Evolutionary conservation across 1,284 basidiomycete species (phyloP).

Genomic region (Moniliophthora roreri): DNA sequence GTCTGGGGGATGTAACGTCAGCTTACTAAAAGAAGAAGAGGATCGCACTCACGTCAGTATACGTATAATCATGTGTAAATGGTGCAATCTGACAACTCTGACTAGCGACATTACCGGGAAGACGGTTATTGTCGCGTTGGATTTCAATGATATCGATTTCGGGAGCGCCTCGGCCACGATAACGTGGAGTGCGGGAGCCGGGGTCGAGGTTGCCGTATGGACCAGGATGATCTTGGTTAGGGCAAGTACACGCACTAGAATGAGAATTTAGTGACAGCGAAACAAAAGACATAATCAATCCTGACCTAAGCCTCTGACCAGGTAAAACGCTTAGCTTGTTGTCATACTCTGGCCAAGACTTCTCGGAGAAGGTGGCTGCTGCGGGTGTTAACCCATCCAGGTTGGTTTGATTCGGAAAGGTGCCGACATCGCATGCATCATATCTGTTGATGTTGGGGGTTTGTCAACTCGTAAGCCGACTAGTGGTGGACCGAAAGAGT

Average conservation of each 20-base stretch:
- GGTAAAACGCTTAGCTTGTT: slow-evolving; percentile 61
- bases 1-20: slow-evolving; percentile 20
- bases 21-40: neutral
- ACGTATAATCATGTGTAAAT: slow-evolving; percentile 57
- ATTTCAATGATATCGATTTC: slow-evolving; percentile 87
- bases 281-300: slow-evolving; percentile 27
- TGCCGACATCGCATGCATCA: slow-evolving; percentile 75
- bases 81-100: slow-evolving; percentile 70
- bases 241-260: slow-evolving; percentile 46
- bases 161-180: slow-evolving; percentile 70
- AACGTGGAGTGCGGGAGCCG: slow-evolving; percentile 27
- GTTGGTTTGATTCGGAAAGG: slow-evolving; percentile 71
- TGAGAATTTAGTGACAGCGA: too few relatives aligned
- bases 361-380: slow-evolving; percentile 52
- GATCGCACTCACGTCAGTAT: slow-evolving; percentile 30
- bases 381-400: slow-evolving; percentile 49
- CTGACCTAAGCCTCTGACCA: slow-evolving; percentile 61
- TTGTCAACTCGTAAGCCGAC: neutral
- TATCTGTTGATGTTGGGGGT: slow-evolving; percentile 49
- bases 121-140: slow-evolving; percentile 50
- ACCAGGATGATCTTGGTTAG: slow-evolving; percentile 44
- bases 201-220: slow-evolving; percentile 31
- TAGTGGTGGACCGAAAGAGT: slow-evolving; percentile 15
- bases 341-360: slow-evolving; percentile 44
- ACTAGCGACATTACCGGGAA: slow-evolving; percentile 52